Percentiles rank a stretch among this genome's conserved stretches.
Evolutionary conservation across 768 basidiomycete genomes (phyloP).

Genomic region (Russula vinacea): DNA sequence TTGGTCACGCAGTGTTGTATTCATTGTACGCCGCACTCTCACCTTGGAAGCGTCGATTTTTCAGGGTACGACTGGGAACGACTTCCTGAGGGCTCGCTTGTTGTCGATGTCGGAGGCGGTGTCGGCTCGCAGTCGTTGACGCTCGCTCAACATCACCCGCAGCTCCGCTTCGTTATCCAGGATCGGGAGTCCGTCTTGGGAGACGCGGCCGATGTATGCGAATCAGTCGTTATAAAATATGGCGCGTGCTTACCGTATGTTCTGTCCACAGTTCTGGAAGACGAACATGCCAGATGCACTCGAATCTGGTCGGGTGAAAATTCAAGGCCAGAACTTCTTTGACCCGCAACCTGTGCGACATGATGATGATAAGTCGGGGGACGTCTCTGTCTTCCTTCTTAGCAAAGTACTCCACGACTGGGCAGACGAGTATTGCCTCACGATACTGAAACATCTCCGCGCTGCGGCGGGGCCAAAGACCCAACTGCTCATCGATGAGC

Average conservation of each 20-base stretch:
- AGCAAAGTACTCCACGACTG: slow-evolving; percentile 27
- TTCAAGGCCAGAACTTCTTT: slow-evolving; percentile 12
- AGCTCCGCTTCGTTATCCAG: slow-evolving; percentile 20
- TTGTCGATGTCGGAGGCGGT: slow-evolving; percentile 24
- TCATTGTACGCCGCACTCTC: not conserved
- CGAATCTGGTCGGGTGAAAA: slow-evolving; percentile 2
- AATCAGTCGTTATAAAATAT: too few species aligned
- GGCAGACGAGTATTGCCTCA: slow-evolving; percentile 35
- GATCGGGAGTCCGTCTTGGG: slow-evolving; percentile 5
- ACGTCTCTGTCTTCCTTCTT: slow-evolving; percentile 4
- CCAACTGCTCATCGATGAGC: slow-evolving; percentile 34
- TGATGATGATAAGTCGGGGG: not conserved
- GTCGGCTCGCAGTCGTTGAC: slow-evolving; percentile 13
- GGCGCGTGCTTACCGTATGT: not conserved
- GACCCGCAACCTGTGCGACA: not conserved
- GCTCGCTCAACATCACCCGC: not conserved
- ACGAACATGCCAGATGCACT: slow-evolving; percentile 3
- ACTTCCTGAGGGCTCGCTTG: slow-evolving; percentile 9
- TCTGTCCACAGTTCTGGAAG: slow-evolving; percentile 9
- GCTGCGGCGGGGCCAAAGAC: slow-evolving; percentile 29
- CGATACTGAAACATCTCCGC: slow-evolving; percentile 10
- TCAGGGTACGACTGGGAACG: slow-evolving; percentile 15
- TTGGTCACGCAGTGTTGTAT: not conserved
- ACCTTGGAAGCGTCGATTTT: not conserved
- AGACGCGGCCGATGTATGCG: slow-evolving; percentile 8